phyloP scores from a whole-genome alignment of 441 rosid species.

The Populus hybrid region DNA sequence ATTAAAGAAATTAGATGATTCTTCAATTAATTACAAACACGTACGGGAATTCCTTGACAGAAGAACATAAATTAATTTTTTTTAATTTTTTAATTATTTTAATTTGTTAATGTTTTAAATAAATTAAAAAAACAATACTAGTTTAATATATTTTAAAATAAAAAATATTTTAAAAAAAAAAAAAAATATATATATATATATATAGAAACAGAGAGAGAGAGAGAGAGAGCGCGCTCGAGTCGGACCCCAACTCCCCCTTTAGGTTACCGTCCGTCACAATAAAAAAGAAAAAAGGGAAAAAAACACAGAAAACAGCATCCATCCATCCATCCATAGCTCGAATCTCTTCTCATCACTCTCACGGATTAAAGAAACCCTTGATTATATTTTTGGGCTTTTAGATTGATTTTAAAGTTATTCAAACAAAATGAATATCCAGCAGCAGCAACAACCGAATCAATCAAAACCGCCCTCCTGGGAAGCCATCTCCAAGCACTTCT shows the following conservation, averaged over 20 bases:
- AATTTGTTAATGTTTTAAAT: no score
- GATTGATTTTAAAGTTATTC: not conserved
- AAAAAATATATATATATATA: no score
- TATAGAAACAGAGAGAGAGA: no score
- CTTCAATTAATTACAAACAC: no score
- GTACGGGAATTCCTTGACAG: no score
- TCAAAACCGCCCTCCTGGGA: slow-evolving; percentile 8
- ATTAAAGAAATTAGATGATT: no score
- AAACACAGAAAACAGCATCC: not conserved
- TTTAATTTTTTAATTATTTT: no score
- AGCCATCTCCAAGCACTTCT: slow-evolving; percentile 35
- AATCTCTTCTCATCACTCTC: not conserved
- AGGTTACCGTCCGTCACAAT: not conserved
- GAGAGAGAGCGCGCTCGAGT: not conserved
- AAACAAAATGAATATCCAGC: not conserved
- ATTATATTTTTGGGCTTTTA: not conserved
- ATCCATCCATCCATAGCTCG: not conserved
- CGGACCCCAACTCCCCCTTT: not conserved
- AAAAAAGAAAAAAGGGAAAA: not conserved
- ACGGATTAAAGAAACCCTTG: not conserved
- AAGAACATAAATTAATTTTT: no score
- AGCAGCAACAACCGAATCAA: not conserved
- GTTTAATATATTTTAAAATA: no score
- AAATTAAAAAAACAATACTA: no score
- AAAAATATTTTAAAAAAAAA: no score